Conservation (phyloP, 495 filamentous ascomycete species). For the Arthonia radiata region DNA sequence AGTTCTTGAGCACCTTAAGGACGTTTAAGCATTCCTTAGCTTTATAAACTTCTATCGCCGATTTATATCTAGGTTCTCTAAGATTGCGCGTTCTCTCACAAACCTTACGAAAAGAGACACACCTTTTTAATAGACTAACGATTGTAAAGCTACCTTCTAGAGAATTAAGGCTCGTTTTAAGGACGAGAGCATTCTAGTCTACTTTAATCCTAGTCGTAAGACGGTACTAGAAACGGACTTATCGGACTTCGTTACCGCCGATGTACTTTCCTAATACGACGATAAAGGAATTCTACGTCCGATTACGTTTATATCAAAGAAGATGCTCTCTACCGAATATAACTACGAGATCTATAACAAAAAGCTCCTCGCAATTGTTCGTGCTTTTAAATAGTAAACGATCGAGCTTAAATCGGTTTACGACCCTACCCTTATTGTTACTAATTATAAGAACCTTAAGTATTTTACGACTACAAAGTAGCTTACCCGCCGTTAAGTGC, state of each 20-base stretch:
- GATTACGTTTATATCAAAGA: conserved; percentile 12
- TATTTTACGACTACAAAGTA: conserved; percentile 10
- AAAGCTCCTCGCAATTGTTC: conserved; percentile 15
- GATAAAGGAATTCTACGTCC: conserved; percentile 7
- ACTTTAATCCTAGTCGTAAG: conserved; percentile 7
- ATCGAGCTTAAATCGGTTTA: conserved; percentile 7
- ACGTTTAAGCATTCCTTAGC: conserved; percentile 9
- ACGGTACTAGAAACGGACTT: conserved; percentile 10
- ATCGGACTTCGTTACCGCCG: conserved; percentile 6
- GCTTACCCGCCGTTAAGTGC: no score
- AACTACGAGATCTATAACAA: conserved; percentile 15
- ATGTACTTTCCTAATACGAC: conserved; percentile 8
- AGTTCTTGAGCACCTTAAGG: conserved; percentile 6
- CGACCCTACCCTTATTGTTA: conserved; percentile 9
- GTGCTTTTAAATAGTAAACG: conserved; percentile 11
- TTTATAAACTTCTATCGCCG: conserved; percentile 15
- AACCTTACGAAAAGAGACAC: conserved; percentile 5
- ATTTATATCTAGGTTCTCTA: conserved; percentile 11
- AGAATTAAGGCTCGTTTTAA: conserved; percentile 22
- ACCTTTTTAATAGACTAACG: conserved; percentile 9
- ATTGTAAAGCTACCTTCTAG: conserved; percentile 24
- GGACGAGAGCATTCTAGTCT: conserved; percentile 7
- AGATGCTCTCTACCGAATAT: conserved; percentile 6
- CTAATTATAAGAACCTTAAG: conserved; percentile 12
- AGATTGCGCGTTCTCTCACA: conserved; percentile 4